phyloP scores from a whole-genome alignment of 106 monocot species.

The Agapanthus africanus region DNA sequence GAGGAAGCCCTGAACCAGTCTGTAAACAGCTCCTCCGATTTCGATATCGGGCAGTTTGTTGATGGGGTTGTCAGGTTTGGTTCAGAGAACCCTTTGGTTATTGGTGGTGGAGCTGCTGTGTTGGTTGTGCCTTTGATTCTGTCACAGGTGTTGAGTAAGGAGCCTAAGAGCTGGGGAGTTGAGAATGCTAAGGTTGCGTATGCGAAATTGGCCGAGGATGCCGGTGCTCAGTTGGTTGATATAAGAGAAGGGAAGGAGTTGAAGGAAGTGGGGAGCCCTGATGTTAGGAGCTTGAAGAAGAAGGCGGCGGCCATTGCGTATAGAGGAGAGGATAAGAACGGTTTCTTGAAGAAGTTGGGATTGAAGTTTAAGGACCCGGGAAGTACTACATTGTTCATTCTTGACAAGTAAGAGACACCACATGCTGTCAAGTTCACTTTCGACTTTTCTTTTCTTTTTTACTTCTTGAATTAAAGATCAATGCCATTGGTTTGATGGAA shows the following conservation, averaged over 20 bases:
- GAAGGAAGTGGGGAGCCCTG: conserved; percentile 66
- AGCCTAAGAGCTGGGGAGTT: conserved; percentile 54
- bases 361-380: conserved; percentile 82
- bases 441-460: too few relatives aligned
- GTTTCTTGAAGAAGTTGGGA: conserved; percentile 81
- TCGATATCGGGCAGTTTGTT: conserved; percentile 29
- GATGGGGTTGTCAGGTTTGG: conserved; percentile 54
- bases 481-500: too few relatives aligned
- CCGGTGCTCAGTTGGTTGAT: conserved; percentile 70
- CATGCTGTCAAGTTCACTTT: neutral
- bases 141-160: conserved; percentile 32
- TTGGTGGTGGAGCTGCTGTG: conserved; percentile 53
- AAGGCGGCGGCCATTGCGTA: conserved; percentile 65
- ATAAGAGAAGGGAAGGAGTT: conserved; percentile 73
- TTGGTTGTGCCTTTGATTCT: conserved; percentile 56
- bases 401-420: conserved; percentile 68
- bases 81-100: conserved; percentile 52
- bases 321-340: conserved; percentile 58
- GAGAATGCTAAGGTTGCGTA: conserved; percentile 66
- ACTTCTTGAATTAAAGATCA: too few relatives aligned
- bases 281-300: conserved; percentile 65
- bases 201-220: conserved; percentile 55
- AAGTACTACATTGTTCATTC: conserved; percentile 74
- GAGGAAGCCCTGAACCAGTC: conserved; percentile 59
- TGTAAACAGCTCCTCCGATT: conserved; percentile 3